Percentiles rank a stretch among this genome's conserved stretches.
These are phyloP conservation scores for Coniferiporia sulphurascens DNA, from an alignment of 1,284 basidiomycete species.

Conservation along the genomic window DNA sequence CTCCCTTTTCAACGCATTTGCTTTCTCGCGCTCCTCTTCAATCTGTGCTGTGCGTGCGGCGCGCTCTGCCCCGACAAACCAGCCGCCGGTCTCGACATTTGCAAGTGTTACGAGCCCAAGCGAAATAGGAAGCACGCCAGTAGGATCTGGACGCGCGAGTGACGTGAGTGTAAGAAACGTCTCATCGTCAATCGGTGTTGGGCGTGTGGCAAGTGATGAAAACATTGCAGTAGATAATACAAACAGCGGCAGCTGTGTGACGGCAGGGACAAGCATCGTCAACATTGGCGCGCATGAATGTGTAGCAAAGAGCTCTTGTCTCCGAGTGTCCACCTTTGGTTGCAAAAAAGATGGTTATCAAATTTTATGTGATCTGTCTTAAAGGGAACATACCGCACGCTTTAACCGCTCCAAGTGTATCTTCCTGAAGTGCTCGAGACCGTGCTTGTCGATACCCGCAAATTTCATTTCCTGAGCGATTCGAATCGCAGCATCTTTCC, in stretches of 20 bases:
- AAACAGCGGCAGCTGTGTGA: slow-evolving; percentile 73
- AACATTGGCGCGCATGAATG: slow-evolving; percentile 54
- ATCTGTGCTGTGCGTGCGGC: slow-evolving; percentile 33
- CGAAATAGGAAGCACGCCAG: slow-evolving; percentile 61
- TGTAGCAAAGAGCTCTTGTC: slow-evolving; percentile 52
- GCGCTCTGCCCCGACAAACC: slow-evolving; percentile 55
- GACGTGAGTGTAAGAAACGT: slow-evolving; percentile 69
- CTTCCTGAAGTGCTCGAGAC: slow-evolving; percentile 47
- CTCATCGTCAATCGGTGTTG: slow-evolving; percentile 67
- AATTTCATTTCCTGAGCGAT: slow-evolving; percentile 56
- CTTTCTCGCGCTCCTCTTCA: slow-evolving; percentile 39
- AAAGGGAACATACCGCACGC: slow-evolving; percentile 19
- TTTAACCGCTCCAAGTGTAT: slow-evolving; percentile 43
- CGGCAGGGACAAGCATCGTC: slow-evolving; percentile 57
- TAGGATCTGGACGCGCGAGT: slow-evolving; percentile 66
- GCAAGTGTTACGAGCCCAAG: slow-evolving; percentile 71
- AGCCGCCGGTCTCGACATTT: slow-evolving; percentile 71
- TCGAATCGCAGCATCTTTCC: slow-evolving; percentile 46
- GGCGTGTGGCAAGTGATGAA: slow-evolving; percentile 48
- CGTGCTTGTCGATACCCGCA: slow-evolving; percentile 43
- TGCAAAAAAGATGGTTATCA: neutral
- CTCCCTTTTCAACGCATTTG: slow-evolving; percentile 39
- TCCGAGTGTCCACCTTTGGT: slow-evolving; percentile 48
- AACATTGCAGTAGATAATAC: slow-evolving; percentile 58
- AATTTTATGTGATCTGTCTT: neutral